Percentiles rank a stretch among this genome's conserved stretches.
phyloP scores from a whole-genome alignment of 306 rosid species.

The Neltuma alba region DNA sequence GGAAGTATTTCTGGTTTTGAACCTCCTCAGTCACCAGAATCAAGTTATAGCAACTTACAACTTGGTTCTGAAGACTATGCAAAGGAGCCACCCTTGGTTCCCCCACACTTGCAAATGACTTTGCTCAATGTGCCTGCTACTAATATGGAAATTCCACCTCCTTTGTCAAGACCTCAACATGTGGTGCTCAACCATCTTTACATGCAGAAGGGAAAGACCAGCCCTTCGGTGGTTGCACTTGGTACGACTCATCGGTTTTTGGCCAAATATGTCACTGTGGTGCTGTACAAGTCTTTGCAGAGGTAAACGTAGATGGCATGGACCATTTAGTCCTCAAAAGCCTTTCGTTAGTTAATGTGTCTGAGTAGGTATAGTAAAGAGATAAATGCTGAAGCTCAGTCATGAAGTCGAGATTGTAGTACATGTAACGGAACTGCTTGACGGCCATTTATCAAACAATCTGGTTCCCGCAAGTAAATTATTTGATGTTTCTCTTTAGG shows the following conservation, averaged over 20 bases:
- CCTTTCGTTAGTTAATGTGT: constrained; percentile 48
- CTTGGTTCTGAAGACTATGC: constrained; percentile 85
- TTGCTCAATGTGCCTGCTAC: constrained; percentile 79
- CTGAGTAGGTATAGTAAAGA: constrained; percentile 36
- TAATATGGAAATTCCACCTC: constrained; percentile 76
- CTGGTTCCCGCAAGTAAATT: constrained; percentile 25
- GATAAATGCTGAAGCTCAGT: constrained; percentile 43
- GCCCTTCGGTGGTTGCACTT: constrained; percentile 89
- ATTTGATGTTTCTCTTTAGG: constrained; percentile 27
- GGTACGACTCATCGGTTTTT: constrained; percentile 82
- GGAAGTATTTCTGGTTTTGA: constrained; percentile 89
- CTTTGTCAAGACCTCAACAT: constrained; percentile 88
- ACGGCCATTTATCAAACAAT: constrained; percentile 53
- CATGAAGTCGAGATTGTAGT: constrained; percentile 47
- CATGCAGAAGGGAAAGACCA: constrained; percentile 86
- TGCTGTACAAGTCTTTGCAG: constrained; percentile 95
- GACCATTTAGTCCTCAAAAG: constrained; percentile 35
- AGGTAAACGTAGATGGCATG: constrained; percentile 51
- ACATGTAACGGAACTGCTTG: constrained; percentile 54
- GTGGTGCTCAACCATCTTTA: constrained; percentile 93
- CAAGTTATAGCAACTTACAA: constrained; percentile 72
- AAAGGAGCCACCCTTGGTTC: constrained; percentile 90
- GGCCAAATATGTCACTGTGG: constrained; percentile 94
- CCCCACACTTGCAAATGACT: constrained; percentile 89
- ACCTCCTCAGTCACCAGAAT: constrained; percentile 90